Base-by-base conservation (phyloP, 2,329 filamentous ascomycete genomes). In the Ascomycota sp. region DNA sequence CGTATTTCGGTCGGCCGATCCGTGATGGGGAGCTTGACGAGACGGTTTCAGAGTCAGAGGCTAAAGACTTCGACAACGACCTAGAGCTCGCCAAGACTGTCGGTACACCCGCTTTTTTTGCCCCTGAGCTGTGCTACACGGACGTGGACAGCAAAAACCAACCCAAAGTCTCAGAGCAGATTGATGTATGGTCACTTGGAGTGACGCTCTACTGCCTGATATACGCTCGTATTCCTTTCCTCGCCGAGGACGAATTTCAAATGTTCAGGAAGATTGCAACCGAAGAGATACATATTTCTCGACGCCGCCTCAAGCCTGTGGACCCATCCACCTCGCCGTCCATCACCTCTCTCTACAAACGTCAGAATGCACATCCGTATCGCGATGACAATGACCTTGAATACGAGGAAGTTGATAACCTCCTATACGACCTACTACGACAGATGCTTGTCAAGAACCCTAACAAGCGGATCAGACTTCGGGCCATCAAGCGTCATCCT, bases 21-120 rank as follows among this genome's bases (percentile, higher is more conserved):
- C 68, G 80, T 24, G 81, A 92, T 28, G 79, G 78, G 31, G 81
- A 91, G 42, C 66, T 72, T 23, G 75, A 81, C 34, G 76, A 83
- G 33, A 74, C 56, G 35, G 73, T 59, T 12, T 76, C 76, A 4
- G 80, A 91, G 46, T 80, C 75, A 1, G 85, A 94, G 48, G 78
- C 80, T 8, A 73, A 71, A 25, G 81, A 92, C 43, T 72, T 92
- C 34, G 85, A 94, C 41, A 82, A 94, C 47, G 85, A 92, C 37
- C 71, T 92, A 35, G 89, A 95, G 48, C 61, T 98, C n/a, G 86
- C 89, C 35, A 95, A 95, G 60, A 95, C 89, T 2, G 89, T 95
- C 5, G 89, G 89, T 30, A 98, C 89, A 0, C 89, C 89, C 5
- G 89, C 86, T 2, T 98, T 98, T 54, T 98, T 94, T 46, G 89